phyloP scores from a whole-genome alignment of 1,284 basidiomycete genomes.

The Paramarasmius palmivorus region DNA sequence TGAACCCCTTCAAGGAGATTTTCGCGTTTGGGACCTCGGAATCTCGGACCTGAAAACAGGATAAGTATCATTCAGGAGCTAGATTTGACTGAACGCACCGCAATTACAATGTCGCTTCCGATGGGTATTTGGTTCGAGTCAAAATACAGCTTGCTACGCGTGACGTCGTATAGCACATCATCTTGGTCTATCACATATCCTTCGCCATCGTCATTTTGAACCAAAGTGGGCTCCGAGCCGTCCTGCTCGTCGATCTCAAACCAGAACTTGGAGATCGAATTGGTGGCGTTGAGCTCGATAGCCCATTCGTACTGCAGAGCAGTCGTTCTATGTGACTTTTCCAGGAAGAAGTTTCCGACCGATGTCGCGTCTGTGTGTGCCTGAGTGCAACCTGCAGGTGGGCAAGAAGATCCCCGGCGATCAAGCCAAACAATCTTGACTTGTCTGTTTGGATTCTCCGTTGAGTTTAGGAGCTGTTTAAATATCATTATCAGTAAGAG shows the following conservation, averaged over 20 bases:
- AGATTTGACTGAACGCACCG: not conserved
- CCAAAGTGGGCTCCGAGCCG: not conserved
- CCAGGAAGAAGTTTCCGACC: not conserved
- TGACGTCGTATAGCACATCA: not conserved
- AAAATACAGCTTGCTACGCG: not conserved
- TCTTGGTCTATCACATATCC: not conserved
- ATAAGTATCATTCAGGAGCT: not conserved
- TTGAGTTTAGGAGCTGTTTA: not conserved
- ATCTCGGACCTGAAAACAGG: not conserved
- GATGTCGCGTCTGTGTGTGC: not conserved
- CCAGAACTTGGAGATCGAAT: not conserved
- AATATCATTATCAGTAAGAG: not conserved
- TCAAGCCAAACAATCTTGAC: conserved; percentile 3
- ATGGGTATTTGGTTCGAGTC: not conserved
- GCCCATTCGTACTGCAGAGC: not conserved
- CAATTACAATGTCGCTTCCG: not conserved
- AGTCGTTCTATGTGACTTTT: not conserved
- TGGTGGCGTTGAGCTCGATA: not conserved
- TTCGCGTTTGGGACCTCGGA: not conserved
- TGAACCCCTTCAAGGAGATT: not conserved
- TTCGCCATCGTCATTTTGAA: not conserved
- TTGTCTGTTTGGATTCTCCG: conserved; percentile 1
- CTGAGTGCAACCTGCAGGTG: not conserved
- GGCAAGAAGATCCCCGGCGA: not conserved
- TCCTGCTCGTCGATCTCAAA: not conserved